Base-by-base conservation (phyloP, 2,329 filamentous ascomycete species). In the Pseudogymnoascus sp. region DNA sequence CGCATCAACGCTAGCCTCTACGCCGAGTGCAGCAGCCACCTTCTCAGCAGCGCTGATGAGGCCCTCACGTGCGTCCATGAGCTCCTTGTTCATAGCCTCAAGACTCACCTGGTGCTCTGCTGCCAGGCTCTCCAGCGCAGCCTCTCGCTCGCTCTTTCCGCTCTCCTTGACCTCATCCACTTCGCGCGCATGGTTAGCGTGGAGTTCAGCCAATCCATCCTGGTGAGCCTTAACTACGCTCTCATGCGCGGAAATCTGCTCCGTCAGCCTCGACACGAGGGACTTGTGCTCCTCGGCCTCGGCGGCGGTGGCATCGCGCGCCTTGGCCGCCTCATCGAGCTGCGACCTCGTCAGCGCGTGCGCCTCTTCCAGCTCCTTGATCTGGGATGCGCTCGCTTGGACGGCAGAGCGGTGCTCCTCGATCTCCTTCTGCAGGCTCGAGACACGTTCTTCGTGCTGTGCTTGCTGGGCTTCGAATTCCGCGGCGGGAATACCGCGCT, bases 401-500 rank as follows among this genome's bases (percentile, higher is more conserved):
- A 33, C 27, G 2, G 59, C 61, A 21, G 36, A 17, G 21, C 42
- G 51, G 17, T 58, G 55, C 38, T 62, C 17, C 81, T 74, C 21
- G 85, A 83, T 61, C 55, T 59, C 55, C 31, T 21, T 59, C n/a
- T 35, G 31, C n/a, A 59, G 31, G 31, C 55, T 59, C 55, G 31
- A 35, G 3, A 59, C 31, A 12, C 15, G 82, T 61, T 88, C 82
- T 39, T 90, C 84, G 9, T 95, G 80, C 68, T 93, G 83, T 2
- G 85, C 80, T 31, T 96, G 86, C 68, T 87, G 90, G 39, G 81
- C 72, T 10, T 85, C 79, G 68, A 92, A 90, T 66, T 79, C 81
- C 65, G 83, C 81, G 68, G 95, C 87, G 38, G 89, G 84, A 3
- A 81, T 77, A 76, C 90, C 92, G 76, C 96, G 92, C 71, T 91